A percentile compares a stretch with the other conserved stretches of the same genome.
Evolutionary conservation across 345 rosid genomes (phyloP).

Genomic region (Bruguiera sexangula): DNA sequence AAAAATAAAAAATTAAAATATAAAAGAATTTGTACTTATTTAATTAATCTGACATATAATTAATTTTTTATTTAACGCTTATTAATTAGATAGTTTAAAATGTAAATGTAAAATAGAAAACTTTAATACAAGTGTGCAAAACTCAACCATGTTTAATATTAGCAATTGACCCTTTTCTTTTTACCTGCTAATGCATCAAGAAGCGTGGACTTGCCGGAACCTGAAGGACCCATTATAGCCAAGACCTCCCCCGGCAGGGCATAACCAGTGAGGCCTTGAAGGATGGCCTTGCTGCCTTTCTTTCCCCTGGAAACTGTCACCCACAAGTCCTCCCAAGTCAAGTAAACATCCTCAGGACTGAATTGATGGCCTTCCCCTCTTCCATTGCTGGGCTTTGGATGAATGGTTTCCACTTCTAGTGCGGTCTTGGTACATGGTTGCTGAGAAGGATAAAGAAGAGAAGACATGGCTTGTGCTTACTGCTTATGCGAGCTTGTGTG

Average conservation of each 20-base stretch:
- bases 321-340: constrained; percentile 26
- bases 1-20: too few species aligned
- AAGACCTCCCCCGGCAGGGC: constrained; percentile 24
- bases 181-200: constrained; percentile 27
- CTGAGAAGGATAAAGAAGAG: not conserved
- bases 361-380: not conserved
- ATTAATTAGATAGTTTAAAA: too few species aligned
- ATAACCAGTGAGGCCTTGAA: constrained; percentile 28
- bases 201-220: constrained; percentile 30
- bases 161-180: too few species aligned
- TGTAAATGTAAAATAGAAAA: too few species aligned
- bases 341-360: constrained; percentile 8
- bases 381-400: not conserved
- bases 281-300: constrained; percentile 4
- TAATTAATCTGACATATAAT: too few species aligned
- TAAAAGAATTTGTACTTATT: too few species aligned
- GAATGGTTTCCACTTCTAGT: constrained; percentile 5
- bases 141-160: not conserved
- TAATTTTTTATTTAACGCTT: too few species aligned
- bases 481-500: too few species aligned
- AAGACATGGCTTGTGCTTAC: not conserved
- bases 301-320: constrained; percentile 14
- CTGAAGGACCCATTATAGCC: constrained; percentile 31
- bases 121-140: too few species aligned
- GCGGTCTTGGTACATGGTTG: not conserved